Conservation (phyloP, 129 eudicot species). For the Flaveria robusta region DNA sequence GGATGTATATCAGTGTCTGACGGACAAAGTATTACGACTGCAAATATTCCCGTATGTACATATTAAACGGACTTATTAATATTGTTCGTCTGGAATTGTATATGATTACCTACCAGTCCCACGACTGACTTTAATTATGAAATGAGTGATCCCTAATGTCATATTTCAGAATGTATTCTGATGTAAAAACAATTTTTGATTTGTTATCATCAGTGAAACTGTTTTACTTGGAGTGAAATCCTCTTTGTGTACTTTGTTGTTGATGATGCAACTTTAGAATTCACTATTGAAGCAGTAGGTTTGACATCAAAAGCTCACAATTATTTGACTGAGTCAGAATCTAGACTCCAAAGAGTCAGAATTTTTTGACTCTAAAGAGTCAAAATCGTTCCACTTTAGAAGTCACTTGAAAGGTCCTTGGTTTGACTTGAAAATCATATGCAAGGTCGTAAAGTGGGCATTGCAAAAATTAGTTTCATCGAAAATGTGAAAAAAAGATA, state of each 20-base stretch:
- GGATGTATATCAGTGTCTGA: conserved; percentile 15
- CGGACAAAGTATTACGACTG: conserved; percentile 21
- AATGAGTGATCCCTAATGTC: not conserved
- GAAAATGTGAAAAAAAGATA: no score
- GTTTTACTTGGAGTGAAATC: conserved; percentile 13
- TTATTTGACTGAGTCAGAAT: no score
- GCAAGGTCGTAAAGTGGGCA: not conserved
- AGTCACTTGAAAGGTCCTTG: not conserved
- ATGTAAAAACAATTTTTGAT: conserved; percentile 21
- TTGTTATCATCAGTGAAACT: conserved; percentile 5
- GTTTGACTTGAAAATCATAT: not conserved
- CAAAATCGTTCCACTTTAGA: not conserved
- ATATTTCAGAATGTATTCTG: conserved; percentile 20
- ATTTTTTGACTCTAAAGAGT: not conserved
- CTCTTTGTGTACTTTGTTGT: not conserved
- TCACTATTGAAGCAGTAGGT: not conserved
- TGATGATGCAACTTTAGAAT: not conserved
- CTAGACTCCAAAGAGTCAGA: no score
- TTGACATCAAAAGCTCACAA: no score
- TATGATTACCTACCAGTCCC: conserved; percentile 5
- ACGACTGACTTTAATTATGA: conserved; percentile 20
- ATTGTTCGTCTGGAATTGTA: conserved; percentile 27
- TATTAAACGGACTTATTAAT: conserved; percentile 16
- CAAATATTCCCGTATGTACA: conserved; percentile 32
- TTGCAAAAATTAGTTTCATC: not conserved